These are phyloP conservation scores for Colletotrichum aenigma DNA, from an alignment of 2,329 filamentous ascomycete genomes.

Conservation along the genomic window DNA sequence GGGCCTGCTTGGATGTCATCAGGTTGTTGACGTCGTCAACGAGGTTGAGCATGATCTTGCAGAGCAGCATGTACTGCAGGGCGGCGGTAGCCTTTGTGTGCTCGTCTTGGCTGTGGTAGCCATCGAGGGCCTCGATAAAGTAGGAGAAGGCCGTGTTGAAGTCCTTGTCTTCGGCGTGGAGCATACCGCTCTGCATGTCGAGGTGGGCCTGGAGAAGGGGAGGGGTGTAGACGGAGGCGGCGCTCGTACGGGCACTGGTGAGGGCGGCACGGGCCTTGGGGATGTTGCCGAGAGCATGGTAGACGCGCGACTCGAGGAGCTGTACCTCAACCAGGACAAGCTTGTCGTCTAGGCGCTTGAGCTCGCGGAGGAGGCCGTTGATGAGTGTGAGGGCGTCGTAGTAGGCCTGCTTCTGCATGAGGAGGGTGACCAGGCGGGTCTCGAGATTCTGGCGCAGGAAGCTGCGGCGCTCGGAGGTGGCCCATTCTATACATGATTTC, in stretches of 20 bases:
- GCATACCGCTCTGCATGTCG: conserved; percentile 99
- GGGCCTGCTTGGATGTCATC: conserved; percentile 93
- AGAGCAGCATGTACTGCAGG: conserved; percentile 98
- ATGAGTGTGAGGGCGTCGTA: conserved; percentile 97
- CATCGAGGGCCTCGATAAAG: conserved; percentile 98
- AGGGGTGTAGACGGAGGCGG: conserved; percentile 96
- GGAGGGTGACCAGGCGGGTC: conserved; percentile 88
- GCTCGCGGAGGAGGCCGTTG: conserved; percentile 92
- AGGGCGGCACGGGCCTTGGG: conserved; percentile 94
- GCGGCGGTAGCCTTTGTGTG: conserved; percentile 89
- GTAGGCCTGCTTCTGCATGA: conserved; percentile 97
- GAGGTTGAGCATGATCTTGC: conserved; percentile 99
- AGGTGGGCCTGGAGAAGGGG: conserved; percentile 93
- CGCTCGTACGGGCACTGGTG: conserved; percentile 91
- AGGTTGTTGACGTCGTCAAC: conserved; percentile 95
- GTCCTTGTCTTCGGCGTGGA: conserved; percentile 97
- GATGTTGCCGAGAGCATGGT: conserved; percentile 96
- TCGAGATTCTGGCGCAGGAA: conserved; percentile 97
- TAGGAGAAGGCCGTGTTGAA: conserved; percentile 99
- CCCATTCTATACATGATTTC: conserved; percentile 99
- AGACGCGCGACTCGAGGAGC: conserved; percentile 93
- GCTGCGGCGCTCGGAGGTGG: conserved; percentile 88
- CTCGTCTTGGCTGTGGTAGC: conserved; percentile 93
- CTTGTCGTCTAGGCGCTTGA: conserved; percentile 98
- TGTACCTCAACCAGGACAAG: conserved; percentile 97